Evolutionary conservation across 257 asterid genomes (phyloP).

Genomic region (Solanum microdontum): DNA sequence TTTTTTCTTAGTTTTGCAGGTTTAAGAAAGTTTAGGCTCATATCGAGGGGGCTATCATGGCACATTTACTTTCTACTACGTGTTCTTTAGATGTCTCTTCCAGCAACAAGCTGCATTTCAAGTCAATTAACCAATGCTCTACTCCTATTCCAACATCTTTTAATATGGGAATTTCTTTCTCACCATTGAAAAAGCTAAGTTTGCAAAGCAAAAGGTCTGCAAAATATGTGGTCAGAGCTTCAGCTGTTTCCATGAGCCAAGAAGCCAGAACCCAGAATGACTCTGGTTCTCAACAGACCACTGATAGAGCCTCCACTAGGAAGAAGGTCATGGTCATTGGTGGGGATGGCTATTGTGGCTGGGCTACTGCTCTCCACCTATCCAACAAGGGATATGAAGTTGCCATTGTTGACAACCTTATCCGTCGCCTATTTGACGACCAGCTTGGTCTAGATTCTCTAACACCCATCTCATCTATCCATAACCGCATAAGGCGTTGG

Average conservation of each 20-base stretch:
- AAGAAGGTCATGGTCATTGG: constrained; percentile 93
- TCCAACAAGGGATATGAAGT: constrained; percentile 63
- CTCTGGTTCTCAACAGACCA: constrained; percentile 18
- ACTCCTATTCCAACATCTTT: constrained; percentile 20
- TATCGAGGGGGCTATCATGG: constrained; percentile 30
- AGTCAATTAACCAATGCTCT: constrained; percentile 17
- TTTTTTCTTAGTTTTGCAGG: constrained; percentile 19
- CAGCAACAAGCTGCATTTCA: constrained; percentile 14
- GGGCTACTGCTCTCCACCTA: constrained; percentile 74
- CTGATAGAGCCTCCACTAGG: constrained; percentile 18
- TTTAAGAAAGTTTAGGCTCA: background rate
- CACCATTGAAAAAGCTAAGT: constrained; percentile 14
- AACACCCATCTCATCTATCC: constrained; percentile 83
- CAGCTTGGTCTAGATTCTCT: constrained; percentile 92
- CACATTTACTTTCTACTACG: constrained; percentile 52
- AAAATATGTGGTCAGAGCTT: constrained; percentile 17
- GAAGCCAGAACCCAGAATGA: constrained; percentile 35
- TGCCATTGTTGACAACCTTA: constrained; percentile 77
- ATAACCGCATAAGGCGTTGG: constrained; percentile 73
- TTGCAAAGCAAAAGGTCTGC: constrained; percentile 4
- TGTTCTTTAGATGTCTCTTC: constrained; percentile 38
- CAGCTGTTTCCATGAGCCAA: constrained; percentile 47
- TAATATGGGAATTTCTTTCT: constrained; percentile 13
- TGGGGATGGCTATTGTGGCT: constrained; percentile 91
- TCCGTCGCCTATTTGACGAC: constrained; percentile 79